These are phyloP conservation scores for Globisporangium emineosum DNA, from an alignment of 352 stramenopile genomes.

Conservation along the genomic window DNA sequence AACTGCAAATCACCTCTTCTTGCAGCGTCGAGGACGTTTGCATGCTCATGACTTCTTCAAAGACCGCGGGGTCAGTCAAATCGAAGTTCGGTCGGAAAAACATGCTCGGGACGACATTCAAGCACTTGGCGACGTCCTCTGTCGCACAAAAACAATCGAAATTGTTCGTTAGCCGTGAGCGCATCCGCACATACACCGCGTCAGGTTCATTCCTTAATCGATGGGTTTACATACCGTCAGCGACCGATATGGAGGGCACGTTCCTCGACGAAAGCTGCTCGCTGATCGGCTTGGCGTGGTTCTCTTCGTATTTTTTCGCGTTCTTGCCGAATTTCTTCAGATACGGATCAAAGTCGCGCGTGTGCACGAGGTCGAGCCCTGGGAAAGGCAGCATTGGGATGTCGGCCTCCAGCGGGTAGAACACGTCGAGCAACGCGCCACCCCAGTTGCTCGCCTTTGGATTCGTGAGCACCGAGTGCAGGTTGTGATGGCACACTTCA, in stretches of 20 bases:
- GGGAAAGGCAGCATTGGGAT: constrained; percentile 66
- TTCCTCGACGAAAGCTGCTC: constrained; percentile 84
- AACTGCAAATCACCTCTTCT: no score
- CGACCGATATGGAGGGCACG: constrained; percentile 74
- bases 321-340: constrained; percentile 64
- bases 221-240: constrained; percentile 44
- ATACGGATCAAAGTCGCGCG: constrained; percentile 77
- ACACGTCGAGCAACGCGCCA: constrained; percentile 61
- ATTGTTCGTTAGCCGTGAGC: neutral
- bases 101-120: constrained; percentile 69
- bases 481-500: constrained; percentile 71
- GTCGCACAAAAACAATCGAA: constrained; percentile 7
- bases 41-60: constrained; percentile 82
- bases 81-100: constrained; percentile 82
- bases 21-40: constrained; percentile 48
- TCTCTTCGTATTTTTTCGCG: constrained; percentile 67
- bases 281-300: constrained; percentile 69
- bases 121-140: constrained; percentile 82
- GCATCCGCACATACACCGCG: neutral
- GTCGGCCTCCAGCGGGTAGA: constrained; percentile 73
- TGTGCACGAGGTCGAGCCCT: constrained; percentile 53
- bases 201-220: neutral
- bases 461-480: constrained; percentile 84
- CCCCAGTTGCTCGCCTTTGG: constrained; percentile 74
- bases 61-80: constrained; percentile 67